Conservation (phyloP, 2,329 filamentous ascomycete genomes). For the Fusarium tuaranense region DNA sequence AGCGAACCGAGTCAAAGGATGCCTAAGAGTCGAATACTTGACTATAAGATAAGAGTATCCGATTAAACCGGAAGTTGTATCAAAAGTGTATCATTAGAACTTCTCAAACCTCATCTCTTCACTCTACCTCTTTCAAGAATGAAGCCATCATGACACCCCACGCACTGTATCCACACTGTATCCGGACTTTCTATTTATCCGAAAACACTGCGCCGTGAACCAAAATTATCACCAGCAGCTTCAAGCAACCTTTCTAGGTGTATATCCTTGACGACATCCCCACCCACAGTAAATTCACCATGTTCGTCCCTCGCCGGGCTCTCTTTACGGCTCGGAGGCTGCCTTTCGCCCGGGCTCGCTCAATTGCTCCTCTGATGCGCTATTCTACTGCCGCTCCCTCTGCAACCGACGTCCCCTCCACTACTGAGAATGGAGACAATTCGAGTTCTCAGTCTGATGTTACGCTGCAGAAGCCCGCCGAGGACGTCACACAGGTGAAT, state of each 20-base stretch:
- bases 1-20: slow-evolving; percentile 83
- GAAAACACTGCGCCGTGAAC: not conserved
- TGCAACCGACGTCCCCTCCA: not conserved
- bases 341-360: slow-evolving; percentile 20
- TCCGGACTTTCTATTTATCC: slow-evolving; percentile 34
- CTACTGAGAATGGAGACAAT: not conserved
- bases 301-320: slow-evolving; percentile 44
- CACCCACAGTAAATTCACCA: slow-evolving; percentile 22
- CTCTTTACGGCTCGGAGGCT: slow-evolving; percentile 37
- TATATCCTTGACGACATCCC: not conserved
- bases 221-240: slow-evolving; percentile 23
- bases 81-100: not conserved
- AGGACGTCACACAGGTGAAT: slow-evolving; percentile 25
- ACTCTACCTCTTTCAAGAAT: not conserved
- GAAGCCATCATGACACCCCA: slow-evolving; percentile 26
- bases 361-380: slow-evolving; percentile 33
- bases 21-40: slow-evolving; percentile 44
- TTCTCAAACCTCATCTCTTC: not conserved
- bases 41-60: not conserved
- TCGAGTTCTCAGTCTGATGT: not conserved
- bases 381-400: slow-evolving; percentile 32
- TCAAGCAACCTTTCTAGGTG: slow-evolving; percentile 4
- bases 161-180: slow-evolving; percentile 22
- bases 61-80: slow-evolving; percentile 6
- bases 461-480: slow-evolving; percentile 26